A percentile compares a stretch with the other conserved stretches of the same genome.
These are phyloP conservation scores for Bonia amplexicaulis DNA, from an alignment of 176 grass and related monocot genomes.

Conservation along the genomic window DNA sequence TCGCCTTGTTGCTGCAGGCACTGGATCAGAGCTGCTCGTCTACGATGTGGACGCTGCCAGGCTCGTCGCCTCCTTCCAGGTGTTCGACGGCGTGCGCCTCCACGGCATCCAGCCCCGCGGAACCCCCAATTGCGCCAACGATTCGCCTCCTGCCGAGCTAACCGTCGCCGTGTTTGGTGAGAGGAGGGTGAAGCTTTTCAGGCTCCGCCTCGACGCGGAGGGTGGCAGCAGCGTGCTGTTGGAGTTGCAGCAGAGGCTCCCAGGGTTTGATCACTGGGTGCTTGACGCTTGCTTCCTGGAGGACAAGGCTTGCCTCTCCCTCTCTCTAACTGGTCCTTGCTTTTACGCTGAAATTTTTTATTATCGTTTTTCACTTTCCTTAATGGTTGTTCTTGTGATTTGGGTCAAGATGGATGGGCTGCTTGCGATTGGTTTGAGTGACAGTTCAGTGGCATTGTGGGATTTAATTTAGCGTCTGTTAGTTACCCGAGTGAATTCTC, in stretches of 20 bases:
- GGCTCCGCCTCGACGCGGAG: not conserved
- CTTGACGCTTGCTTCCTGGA: no score
- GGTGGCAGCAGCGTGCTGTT: not conserved
- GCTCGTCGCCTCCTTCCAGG: conserved; percentile 51
- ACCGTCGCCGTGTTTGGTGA: conserved; percentile 59
- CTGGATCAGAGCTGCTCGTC: conserved; percentile 61
- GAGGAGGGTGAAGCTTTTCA: conserved; percentile 68
- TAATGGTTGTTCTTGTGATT: no score
- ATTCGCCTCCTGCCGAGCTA: not conserved
- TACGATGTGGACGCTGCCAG: not conserved
- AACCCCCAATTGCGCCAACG: not conserved
- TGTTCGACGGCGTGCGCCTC: conserved; percentile 71
- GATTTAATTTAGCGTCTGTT: no score
- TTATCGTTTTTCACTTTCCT: no score
- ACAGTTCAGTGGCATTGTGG: no score
- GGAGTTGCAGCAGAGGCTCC: conserved; percentile 50
- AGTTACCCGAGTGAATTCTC: no score
- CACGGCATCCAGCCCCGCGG: conserved; percentile 60
- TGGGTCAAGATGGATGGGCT: no score
- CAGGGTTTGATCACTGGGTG: conserved; percentile 49
- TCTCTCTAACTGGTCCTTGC: no score
- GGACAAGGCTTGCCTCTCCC: no score
- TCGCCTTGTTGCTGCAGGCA: conserved; percentile 35
- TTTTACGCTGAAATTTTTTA: no score
- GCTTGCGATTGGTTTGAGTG: no score